phyloP scores from a whole-genome alignment of 2,329 filamentous ascomycete genomes.

The Trichoderma sp. region DNA sequence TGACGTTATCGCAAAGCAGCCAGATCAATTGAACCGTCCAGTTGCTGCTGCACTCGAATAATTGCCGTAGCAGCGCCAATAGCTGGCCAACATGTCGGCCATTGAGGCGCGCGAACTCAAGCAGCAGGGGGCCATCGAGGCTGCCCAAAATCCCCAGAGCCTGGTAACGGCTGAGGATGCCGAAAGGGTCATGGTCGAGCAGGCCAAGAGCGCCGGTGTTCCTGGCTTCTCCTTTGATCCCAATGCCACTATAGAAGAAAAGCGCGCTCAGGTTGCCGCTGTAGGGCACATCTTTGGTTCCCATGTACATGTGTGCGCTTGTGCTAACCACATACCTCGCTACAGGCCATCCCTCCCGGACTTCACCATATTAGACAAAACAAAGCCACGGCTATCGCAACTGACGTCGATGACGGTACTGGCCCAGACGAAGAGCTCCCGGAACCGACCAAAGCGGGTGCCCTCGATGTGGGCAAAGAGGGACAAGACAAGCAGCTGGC shows the following conservation, averaged over 20 bases:
- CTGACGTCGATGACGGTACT: conserved; percentile 75
- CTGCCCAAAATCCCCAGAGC: conserved; percentile 70
- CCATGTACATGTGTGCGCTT: conserved; percentile 28
- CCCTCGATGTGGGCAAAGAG: conserved; percentile 56
- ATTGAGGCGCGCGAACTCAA: conserved; percentile 65
- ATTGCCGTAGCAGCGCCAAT: conserved; percentile 18
- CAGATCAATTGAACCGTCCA: conserved; percentile 23
- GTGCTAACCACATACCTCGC: conserved; percentile 23
- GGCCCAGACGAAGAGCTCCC: conserved; percentile 76
- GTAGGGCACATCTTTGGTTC: conserved; percentile 51
- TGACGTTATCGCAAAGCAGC: conserved; percentile 23
- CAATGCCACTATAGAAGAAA: conserved; percentile 78
- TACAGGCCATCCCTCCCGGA: conserved; percentile 43
- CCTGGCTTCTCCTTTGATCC: conserved; percentile 86
- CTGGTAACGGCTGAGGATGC: conserved; percentile 69
- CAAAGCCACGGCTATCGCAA: conserved; percentile 70
- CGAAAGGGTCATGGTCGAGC: conserved; percentile 71
- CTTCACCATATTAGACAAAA: conserved; percentile 42
- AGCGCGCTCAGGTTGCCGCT: conserved; percentile 74
- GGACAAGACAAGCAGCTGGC: conserved; percentile 50
- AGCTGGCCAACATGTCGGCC: conserved; percentile 38
- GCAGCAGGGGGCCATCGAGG: conserved; percentile 77
- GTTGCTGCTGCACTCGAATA: conserved; percentile 11
- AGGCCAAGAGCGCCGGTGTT: conserved; percentile 77
- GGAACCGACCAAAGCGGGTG: conserved; percentile 69